Evolutionary conservation across 129 eudicot genomes (phyloP).

Genomic region (Chrysanthemum lavandulifolium): DNA sequence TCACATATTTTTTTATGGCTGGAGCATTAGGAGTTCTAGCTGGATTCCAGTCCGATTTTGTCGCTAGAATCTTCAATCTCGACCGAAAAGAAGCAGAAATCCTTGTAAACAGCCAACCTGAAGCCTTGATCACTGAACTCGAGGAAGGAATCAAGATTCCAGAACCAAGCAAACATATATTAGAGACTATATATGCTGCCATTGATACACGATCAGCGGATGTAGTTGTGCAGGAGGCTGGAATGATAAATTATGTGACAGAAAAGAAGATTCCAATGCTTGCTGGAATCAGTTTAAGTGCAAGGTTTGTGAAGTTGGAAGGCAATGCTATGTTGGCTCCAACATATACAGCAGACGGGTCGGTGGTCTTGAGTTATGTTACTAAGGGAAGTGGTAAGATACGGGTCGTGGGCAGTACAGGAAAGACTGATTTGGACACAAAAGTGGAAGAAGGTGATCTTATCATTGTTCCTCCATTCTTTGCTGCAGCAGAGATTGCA

Average conservation of each 20-base stretch:
- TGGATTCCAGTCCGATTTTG: conserved; percentile 44
- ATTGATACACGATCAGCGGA: conserved; percentile 8
- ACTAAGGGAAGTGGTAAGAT: conserved; percentile 48
- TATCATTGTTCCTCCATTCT: conserved; percentile 58
- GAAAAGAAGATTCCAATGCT: conserved; percentile 30
- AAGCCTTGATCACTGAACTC: conserved; percentile 29
- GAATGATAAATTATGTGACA: conserved; percentile 16
- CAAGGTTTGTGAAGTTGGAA: conserved; percentile 38
- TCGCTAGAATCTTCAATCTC: conserved; percentile 28
- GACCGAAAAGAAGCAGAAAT: conserved; percentile 16
- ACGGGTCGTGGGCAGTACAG: conserved; percentile 51
- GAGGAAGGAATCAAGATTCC: conserved; percentile 33
- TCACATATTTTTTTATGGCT: conserved; percentile 37
- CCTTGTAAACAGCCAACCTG: conserved; percentile 32
- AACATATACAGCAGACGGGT: conserved; percentile 31
- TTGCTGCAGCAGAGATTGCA: conserved; percentile 33
- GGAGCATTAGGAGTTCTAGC: conserved; percentile 42
- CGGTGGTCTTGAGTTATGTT: conserved; percentile 38
- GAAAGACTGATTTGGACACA: conserved; percentile 31
- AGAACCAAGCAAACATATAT: conserved; percentile 2
- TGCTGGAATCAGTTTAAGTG: conserved; percentile 43
- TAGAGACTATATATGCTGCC: conserved; percentile 2
- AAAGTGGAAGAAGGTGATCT: conserved; percentile 41
- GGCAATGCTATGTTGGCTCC: conserved; percentile 42
- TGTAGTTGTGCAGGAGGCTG: conserved; percentile 25